These are phyloP conservation scores for Dendrothele bispora DNA, from an alignment of 768 basidiomycete species.

Conservation along the genomic window DNA sequence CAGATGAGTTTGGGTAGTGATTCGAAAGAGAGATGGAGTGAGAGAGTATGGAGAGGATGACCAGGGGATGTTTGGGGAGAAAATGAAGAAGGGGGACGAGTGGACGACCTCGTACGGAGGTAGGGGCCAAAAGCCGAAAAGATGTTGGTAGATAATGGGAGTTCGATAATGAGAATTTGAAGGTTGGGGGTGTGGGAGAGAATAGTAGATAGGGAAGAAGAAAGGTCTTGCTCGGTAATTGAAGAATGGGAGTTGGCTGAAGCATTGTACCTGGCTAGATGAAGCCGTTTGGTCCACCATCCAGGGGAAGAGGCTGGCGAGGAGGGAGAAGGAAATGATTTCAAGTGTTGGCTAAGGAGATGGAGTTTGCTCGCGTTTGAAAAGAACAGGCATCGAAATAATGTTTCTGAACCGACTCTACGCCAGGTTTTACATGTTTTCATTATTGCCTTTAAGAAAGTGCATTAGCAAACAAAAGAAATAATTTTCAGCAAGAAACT, in stretches of 20 bases:
- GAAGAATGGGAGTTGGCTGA: constrained; percentile 35
- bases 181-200: constrained; percentile 71
- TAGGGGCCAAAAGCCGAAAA: too few species aligned
- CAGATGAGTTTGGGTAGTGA: constrained; percentile 68
- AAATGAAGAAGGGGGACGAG: constrained; percentile 69
- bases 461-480: constrained; percentile 3
- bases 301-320: constrained; percentile 51
- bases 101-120: too few species aligned
- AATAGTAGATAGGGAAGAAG: constrained; percentile 55
- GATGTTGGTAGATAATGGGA: constrained; percentile 60
- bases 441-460: constrained; percentile 58
- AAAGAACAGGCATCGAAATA: constrained; percentile 72
- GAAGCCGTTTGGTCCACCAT: constrained; percentile 75
- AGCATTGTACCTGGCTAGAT: constrained; percentile 54
- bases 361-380: constrained; percentile 56
- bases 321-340: constrained; percentile 35
- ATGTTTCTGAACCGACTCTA: constrained; percentile 58
- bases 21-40: constrained; percentile 57
- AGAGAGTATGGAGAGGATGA: constrained; percentile 56
- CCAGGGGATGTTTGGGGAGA: constrained; percentile 49
- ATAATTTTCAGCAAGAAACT: not conserved
- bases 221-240: constrained; percentile 49
- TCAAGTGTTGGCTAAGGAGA: constrained; percentile 50
- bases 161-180: constrained; percentile 69
- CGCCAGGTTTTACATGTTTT: constrained; percentile 67